Evolutionary conservation across 108 stramenopile genomes (phyloP).

Genomic region (Cyclostephanos tholiformis): DNA sequence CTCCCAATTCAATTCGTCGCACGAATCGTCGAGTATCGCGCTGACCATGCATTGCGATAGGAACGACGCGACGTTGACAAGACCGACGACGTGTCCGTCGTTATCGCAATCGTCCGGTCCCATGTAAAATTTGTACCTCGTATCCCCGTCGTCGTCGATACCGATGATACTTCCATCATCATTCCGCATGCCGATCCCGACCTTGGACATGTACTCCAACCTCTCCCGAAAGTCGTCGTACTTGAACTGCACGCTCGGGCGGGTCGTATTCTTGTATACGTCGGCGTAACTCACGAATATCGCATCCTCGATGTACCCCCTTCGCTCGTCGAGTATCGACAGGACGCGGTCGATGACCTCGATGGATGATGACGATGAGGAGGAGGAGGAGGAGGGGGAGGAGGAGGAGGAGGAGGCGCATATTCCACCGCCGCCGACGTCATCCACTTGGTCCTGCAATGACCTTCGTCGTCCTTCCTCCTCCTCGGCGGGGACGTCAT

Average conservation of each 20-base stretch:
- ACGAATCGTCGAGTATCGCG: slow-evolving; percentile 23
- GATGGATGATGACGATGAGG: not conserved
- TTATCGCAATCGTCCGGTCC: slow-evolving; percentile 25
- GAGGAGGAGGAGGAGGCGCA: too few species aligned
- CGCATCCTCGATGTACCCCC: slow-evolving; percentile 8
- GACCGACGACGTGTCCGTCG: slow-evolving; percentile 23
- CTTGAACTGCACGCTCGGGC: slow-evolving; percentile 2
- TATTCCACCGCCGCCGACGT: too few species aligned
- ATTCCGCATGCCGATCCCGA: not conserved
- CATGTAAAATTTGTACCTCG: slow-evolving; percentile 16
- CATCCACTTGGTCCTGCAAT: too few species aligned
- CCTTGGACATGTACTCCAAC: slow-evolving; percentile 27
- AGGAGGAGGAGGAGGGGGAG: not conserved
- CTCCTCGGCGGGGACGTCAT: too few species aligned
- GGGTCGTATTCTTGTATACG: not conserved
- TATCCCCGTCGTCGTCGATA: not conserved
- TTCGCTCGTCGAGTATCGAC: slow-evolving; percentile 10
- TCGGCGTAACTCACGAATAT: slow-evolving; percentile 14
- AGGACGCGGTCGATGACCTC: slow-evolving; percentile 20
- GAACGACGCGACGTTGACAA: slow-evolving; percentile 32
- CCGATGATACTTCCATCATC: not conserved
- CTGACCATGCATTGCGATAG: slow-evolving; percentile 24
- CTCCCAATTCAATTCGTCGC: slow-evolving; percentile 42
- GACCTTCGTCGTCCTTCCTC: too few species aligned
- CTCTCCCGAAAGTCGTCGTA: slow-evolving; percentile 20